Base-by-base conservation (phyloP, 164 flowering plant genomes). In the Amborella trichopoda region DNA sequence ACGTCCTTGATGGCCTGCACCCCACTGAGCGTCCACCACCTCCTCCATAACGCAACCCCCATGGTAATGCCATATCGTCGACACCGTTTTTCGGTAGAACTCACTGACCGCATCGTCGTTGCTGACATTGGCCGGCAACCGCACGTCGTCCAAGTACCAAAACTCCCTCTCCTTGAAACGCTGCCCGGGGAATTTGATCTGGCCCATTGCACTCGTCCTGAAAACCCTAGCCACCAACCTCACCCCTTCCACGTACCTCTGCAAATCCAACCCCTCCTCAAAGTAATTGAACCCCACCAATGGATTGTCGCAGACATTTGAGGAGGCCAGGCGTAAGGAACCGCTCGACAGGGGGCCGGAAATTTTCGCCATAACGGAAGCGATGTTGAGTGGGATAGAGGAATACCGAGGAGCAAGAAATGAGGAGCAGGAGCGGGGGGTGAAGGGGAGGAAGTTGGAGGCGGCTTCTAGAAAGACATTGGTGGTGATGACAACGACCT, bases 1-100 rank as follows among this genome's bases (percentile, higher is more conserved):
- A 90, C 76, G 4, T 85, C 68, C 23, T 95, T 54, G 4, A 90
- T 75, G 1, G 65, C 56, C 44, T 64, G 66, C 12, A 86, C 23
- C 0, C 97, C 97, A 59, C 14, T 75, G 44, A 1, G 21, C 27
- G 54, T 83, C 89, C 5, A 90, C 95, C 30, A 86, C 97, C 62
- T 68, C 77, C 21, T 95, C 97, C 17, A 69, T 70, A 5, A 80
- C 48, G 46, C 94, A 78, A 13, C 97, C 97, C 0, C 97, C 97
- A 37, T 90, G 95, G 54, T 90, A 90, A 46, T 90, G 97, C 97
- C 95, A 86, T 23, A 90, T 79, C 19, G 95, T 86, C 50, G 64
- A 73, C n/a, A 90, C 94, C 2, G 91, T 83, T 5, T 72, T 61
- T 11, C 74, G 59, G 41, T 95, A 90, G 56, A 79, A 86, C 5